Evolutionary conservation across 2,329 filamentous ascomycete species (phyloP).

Genomic region (Colletotrichum eremochloae): DNA sequence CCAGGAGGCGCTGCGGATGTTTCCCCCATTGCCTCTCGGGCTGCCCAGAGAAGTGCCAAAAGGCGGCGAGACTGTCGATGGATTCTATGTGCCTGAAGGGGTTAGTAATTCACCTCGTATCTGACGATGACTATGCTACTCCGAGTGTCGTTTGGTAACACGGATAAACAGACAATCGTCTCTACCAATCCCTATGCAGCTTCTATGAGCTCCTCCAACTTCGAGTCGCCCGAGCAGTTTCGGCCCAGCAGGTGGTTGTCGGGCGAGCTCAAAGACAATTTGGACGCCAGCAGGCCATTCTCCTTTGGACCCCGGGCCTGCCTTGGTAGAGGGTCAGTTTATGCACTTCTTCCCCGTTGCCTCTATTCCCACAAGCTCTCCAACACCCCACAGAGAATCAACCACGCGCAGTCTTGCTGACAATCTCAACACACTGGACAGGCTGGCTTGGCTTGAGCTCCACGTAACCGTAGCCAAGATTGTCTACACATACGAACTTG

Average conservation of each 20-base stretch:
- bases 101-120: not conserved
- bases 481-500: not conserved
- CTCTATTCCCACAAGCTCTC: not conserved
- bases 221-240: not conserved
- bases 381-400: not conserved
- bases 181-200: constrained; percentile 16
- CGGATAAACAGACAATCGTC: not conserved
- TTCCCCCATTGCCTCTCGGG: constrained; percentile 1
- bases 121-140: no score
- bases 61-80: not conserved
- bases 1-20: constrained; percentile 40
- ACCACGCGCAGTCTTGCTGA: not conserved
- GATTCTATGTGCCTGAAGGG: not conserved
- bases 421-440: not conserved
- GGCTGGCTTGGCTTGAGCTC: constrained; percentile 9
- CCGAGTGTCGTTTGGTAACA: no score
- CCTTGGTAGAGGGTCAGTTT: constrained; percentile 6
- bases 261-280: not conserved
- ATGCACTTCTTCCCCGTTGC: not conserved
- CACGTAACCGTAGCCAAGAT: constrained; percentile 3
- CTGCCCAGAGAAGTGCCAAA: not conserved
- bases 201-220: constrained; percentile 4
- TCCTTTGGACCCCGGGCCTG: constrained; percentile 4
- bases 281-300: constrained; percentile 22
- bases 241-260: constrained; percentile 5